phyloP scores from a whole-genome alignment of 1,284 basidiomycete species.

The Phellinidium pouzarii region DNA sequence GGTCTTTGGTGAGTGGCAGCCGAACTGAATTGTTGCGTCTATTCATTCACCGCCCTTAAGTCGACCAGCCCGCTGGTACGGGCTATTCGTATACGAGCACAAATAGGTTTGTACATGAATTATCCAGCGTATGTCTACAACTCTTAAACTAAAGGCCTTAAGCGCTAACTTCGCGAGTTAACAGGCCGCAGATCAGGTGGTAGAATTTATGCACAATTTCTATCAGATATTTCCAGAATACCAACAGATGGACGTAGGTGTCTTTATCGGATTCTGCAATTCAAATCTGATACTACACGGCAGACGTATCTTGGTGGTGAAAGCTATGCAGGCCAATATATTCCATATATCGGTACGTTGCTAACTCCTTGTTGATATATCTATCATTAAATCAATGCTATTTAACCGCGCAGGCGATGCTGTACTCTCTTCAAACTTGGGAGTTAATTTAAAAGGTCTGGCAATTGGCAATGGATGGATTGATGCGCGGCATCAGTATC shows the following conservation, averaged over 20 bases:
- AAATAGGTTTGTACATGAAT: constrained; percentile 76
- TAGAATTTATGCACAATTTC: constrained; percentile 84
- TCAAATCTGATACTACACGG: constrained; percentile 8
- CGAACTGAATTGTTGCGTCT: constrained; percentile 11
- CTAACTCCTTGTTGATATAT: constrained; percentile 11
- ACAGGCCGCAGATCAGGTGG: constrained; percentile 73
- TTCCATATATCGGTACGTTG: constrained; percentile 82
- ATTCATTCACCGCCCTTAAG: constrained; percentile 32
- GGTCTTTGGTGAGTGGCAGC: constrained; percentile 67
- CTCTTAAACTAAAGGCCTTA: neutral
- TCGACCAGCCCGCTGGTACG: constrained; percentile 96
- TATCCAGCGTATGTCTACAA: constrained; percentile 52
- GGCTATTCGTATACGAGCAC: constrained; percentile 89
- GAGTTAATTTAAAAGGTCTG: constrained; percentile 64
- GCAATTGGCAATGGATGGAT: constrained; percentile 99
- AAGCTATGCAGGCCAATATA: constrained; percentile 98
- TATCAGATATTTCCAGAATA: constrained; percentile 91
- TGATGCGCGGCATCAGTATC: constrained; percentile 84
- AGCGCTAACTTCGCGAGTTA: constrained; percentile 6
- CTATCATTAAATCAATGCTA: constrained; percentile 10
- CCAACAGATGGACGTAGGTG: constrained; percentile 71
- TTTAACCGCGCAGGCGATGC: constrained; percentile 55
- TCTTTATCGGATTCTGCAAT: constrained; percentile 16
- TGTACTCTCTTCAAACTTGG: constrained; percentile 59
- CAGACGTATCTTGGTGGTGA: constrained; percentile 92